Percentiles rank a stretch among this genome's conserved stretches.
Evolutionary conservation across 2,329 filamentous ascomycete species (phyloP).

Genomic region (Cercospora sesami): DNA sequence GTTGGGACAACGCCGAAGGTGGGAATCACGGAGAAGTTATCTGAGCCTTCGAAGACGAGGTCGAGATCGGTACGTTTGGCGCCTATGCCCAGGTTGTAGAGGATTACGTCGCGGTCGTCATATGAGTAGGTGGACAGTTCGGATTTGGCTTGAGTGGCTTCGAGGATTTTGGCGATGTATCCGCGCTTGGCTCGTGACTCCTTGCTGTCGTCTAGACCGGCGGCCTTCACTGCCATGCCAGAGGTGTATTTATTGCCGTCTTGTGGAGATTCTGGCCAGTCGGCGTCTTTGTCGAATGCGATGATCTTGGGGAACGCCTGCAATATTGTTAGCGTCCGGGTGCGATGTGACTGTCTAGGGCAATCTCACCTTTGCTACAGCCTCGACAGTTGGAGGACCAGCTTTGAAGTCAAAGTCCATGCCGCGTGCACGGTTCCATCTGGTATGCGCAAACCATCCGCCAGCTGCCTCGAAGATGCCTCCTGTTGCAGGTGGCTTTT

Average conservation of each 20-base stretch:
- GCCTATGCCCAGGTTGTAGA: slow-evolving; percentile 89
- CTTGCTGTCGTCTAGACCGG: slow-evolving; percentile 55
- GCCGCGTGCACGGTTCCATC: slow-evolving; percentile 89
- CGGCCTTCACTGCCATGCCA: slow-evolving; percentile 43
- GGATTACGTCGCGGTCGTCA: slow-evolving; percentile 80
- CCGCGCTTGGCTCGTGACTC: slow-evolving; percentile 34
- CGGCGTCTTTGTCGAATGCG: slow-evolving; percentile 82
- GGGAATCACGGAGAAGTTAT: slow-evolving; percentile 89
- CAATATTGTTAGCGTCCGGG: not conserved
- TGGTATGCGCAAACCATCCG: slow-evolving; percentile 84
- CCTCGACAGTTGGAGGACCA: slow-evolving; percentile 20
- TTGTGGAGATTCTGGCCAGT: slow-evolving; percentile 75
- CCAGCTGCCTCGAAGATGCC: slow-evolving; percentile 89
- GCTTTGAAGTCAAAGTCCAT: slow-evolving; percentile 64
- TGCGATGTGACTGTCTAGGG: not conserved
- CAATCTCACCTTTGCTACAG: slow-evolving; percentile 20
- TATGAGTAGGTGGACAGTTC: slow-evolving; percentile 53
- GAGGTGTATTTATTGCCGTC: slow-evolving; percentile 67
- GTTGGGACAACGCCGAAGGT: slow-evolving; percentile 91
- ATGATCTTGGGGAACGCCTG: slow-evolving; percentile 70
- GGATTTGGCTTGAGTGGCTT: slow-evolving; percentile 59
- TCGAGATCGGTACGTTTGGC: slow-evolving; percentile 85
- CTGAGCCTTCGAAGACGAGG: slow-evolving; percentile 84
- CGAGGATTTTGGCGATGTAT: slow-evolving; percentile 71
- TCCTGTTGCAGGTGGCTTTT: slow-evolving; percentile 79